A percentile compares a stretch with the other conserved stretches of the same genome.
These are phyloP conservation scores for Trypanosoma lewisi DNA, from an alignment of 208 protist genomes.

Conservation along the genomic window DNA sequence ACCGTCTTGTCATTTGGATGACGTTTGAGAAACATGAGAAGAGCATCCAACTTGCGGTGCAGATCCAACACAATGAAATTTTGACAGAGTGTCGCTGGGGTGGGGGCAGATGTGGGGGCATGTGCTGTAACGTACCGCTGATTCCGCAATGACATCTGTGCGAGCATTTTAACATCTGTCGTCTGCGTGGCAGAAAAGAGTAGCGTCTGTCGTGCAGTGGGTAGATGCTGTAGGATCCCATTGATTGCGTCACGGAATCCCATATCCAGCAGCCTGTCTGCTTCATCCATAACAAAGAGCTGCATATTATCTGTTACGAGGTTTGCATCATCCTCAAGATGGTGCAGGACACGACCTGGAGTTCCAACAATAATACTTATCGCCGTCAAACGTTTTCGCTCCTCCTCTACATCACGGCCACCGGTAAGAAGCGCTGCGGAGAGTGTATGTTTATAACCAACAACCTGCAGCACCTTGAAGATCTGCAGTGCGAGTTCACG, in stretches of 20 bases:
- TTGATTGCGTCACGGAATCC: constrained; percentile 95
- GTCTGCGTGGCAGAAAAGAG: constrained; percentile 99
- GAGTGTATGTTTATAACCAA: constrained; percentile 92
- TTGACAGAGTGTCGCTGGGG: constrained; percentile 92
- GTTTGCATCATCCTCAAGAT: constrained; percentile 95
- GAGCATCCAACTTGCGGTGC: constrained; percentile 95
- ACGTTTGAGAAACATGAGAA: constrained; percentile 97
- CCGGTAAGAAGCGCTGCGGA: constrained; percentile 98
- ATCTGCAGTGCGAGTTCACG: constrained; percentile 99
- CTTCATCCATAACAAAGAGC: constrained; percentile 99
- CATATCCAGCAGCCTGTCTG: constrained; percentile 97
- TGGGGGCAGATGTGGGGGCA: constrained; percentile 62
- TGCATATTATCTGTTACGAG: constrained; percentile 93
- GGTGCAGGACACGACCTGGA: constrained; percentile 98
- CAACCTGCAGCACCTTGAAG: constrained; percentile 97
- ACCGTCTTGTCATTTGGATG: constrained; percentile 96
- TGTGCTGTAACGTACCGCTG: constrained; percentile 97
- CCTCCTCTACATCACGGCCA: constrained; percentile 95
- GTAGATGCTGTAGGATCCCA: constrained; percentile 93
- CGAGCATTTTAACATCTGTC: constrained; percentile 93
- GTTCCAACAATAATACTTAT: constrained; percentile 99
- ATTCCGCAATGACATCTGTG: constrained; percentile 87
- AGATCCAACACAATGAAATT: constrained; percentile 92
- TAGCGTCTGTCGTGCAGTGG: constrained; percentile 94
- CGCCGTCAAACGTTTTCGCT: constrained; percentile 87